phyloP scores from a whole-genome alignment of 163 green algal genomes.

The Smithsoniella earleae region DNA sequence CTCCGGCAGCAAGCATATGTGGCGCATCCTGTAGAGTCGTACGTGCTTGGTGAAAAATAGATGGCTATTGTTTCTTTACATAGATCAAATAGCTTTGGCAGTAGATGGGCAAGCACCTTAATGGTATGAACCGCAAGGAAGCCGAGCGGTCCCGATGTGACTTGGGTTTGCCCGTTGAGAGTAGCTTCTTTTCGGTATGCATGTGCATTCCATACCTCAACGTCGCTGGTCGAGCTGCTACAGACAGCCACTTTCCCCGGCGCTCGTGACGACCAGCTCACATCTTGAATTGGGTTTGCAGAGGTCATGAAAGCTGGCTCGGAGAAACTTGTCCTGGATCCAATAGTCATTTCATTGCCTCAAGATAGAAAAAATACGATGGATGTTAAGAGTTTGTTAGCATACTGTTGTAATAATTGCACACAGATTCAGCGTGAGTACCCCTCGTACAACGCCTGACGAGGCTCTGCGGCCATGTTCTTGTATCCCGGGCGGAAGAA shows the following conservation, averaged over 20 bases:
- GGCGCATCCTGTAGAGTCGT: not conserved
- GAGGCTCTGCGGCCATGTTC: not conserved
- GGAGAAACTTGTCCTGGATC: not conserved
- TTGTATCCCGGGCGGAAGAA: not conserved
- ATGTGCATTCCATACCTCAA: not conserved
- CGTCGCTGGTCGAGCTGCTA: not conserved
- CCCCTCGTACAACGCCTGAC: not conserved
- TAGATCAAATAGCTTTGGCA: no score
- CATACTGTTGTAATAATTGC: not conserved
- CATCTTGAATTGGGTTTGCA: not conserved
- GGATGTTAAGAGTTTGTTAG: not conserved
- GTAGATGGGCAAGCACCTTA: no score
- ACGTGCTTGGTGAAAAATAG: not conserved
- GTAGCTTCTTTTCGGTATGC: not conserved
- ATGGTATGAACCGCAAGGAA: slow-evolving; percentile 1
- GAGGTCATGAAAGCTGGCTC: not conserved
- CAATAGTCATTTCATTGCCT: not conserved
- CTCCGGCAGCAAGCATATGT: slow-evolving; percentile 5
- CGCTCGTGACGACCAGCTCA: not conserved
- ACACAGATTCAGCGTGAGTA: not conserved
- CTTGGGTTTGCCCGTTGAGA: not conserved
- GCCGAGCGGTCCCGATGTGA: not conserved
- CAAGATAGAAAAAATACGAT: not conserved
- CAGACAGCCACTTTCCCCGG: not conserved
- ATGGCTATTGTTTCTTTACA: no score